Evolutionary conservation across 169 alveolate genomes (phyloP).

Genomic region (Fabrea salina): DNA sequence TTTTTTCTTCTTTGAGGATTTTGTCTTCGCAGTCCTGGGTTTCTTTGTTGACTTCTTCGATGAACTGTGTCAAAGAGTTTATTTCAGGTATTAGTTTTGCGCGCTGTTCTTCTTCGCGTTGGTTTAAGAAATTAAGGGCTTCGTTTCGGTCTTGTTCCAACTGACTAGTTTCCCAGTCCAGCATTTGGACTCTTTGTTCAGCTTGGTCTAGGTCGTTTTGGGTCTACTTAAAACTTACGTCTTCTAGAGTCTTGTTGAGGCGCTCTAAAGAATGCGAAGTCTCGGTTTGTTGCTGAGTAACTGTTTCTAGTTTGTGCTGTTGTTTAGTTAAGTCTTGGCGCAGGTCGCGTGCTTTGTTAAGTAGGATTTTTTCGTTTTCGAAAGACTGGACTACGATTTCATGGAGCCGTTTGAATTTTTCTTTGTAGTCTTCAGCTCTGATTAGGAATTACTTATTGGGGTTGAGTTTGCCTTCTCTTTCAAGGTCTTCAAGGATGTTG

Average conservation of each 20-base stretch:
- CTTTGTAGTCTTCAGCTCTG: constrained; percentile 24
- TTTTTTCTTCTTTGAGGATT: constrained; percentile 44
- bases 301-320: constrained; percentile 55
- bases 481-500: constrained; percentile 12
- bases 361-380: constrained; percentile 29
- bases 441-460: not conserved
- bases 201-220: constrained; percentile 51
- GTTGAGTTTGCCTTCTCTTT: constrained; percentile 23
- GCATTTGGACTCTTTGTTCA: constrained; percentile 39
- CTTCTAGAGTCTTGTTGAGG: constrained; percentile 46
- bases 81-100: constrained; percentile 43
- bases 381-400: constrained; percentile 21
- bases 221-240: constrained; percentile 34
- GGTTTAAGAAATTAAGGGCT: constrained; percentile 21
- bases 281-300: constrained; percentile 42
- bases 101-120: constrained; percentile 38
- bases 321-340: constrained; percentile 46
- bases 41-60: constrained; percentile 37
- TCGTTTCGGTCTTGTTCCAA: constrained; percentile 42
- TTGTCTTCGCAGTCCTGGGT: constrained; percentile 32
- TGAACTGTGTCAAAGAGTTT: constrained; percentile 34
- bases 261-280: constrained; percentile 52
- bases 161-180: constrained; percentile 38
- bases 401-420: constrained; percentile 31
- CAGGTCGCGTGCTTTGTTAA: constrained; percentile 23